Evolutionary conservation across 768 basidiomycete species (phyloP).

Genomic region (Galerina sulciceps): DNA sequence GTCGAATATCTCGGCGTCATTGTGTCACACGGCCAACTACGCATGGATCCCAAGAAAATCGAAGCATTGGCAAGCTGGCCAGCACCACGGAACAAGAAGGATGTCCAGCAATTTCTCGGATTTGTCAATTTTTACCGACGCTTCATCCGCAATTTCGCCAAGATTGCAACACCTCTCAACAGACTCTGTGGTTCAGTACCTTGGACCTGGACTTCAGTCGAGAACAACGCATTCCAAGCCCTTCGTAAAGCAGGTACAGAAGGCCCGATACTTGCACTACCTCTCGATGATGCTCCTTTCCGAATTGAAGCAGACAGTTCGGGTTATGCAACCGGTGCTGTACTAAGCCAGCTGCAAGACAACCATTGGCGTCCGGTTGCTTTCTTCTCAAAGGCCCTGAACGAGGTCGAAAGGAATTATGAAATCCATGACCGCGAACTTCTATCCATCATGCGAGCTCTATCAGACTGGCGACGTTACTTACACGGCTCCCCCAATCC

Average conservation of each 20-base stretch:
- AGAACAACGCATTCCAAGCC: background rate
- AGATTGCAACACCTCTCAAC: slow-evolving; percentile 26
- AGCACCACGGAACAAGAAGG: slow-evolving; percentile 20
- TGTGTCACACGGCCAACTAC: slow-evolving; percentile 14
- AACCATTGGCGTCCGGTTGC: slow-evolving; percentile 39
- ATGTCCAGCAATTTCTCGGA: slow-evolving; percentile 45
- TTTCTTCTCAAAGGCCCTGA: slow-evolving; percentile 37
- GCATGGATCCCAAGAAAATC: slow-evolving; percentile 38
- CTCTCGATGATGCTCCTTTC: slow-evolving; percentile 6
- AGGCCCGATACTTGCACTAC: background rate
- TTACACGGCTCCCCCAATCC: slow-evolving; percentile 19
- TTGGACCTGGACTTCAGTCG: background rate
- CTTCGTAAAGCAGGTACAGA: background rate
- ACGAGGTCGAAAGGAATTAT: slow-evolving; percentile 45
- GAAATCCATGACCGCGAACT: slow-evolving; percentile 51
- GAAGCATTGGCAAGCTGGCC: slow-evolving; percentile 36
- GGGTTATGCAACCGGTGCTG: slow-evolving; percentile 43
- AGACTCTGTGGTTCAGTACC: background rate
- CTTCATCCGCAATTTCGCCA: slow-evolving; percentile 35
- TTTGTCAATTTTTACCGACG: slow-evolving; percentile 41
- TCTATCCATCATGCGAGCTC: slow-evolving; percentile 44
- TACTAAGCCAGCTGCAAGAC: slow-evolving; percentile 31
- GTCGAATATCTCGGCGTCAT: slow-evolving; percentile 33
- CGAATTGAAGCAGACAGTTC: slow-evolving; percentile 36
- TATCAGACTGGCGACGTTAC: slow-evolving; percentile 31